Conservation (phyloP, 495 filamentous ascomycete species). For the Aspergillus baeticus region DNA sequence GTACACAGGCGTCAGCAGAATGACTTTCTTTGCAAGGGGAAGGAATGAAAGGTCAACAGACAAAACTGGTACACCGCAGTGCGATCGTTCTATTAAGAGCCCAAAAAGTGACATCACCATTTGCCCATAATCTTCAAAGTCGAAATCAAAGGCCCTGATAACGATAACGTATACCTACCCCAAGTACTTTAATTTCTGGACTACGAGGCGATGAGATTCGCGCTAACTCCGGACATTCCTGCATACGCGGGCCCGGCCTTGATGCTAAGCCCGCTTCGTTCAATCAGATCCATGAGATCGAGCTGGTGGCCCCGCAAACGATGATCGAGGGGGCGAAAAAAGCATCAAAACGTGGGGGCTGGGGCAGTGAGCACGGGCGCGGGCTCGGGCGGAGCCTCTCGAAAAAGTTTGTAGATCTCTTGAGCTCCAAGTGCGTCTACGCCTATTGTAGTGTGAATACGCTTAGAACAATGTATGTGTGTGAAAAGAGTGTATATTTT, state of each 20-base stretch:
- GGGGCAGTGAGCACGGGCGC: conserved; percentile 1
- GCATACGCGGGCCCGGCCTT: background rate
- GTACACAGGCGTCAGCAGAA: background rate
- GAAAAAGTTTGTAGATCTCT: background rate
- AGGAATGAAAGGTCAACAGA: background rate
- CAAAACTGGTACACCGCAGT: background rate
- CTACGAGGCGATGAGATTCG: background rate
- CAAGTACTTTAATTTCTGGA: background rate
- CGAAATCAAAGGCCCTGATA: background rate
- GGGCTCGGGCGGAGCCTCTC: background rate
- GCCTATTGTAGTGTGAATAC: background rate
- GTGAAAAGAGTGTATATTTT: background rate
- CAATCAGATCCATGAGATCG: no score
- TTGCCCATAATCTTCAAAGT: background rate
- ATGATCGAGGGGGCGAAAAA: background rate
- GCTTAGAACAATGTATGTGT: background rate
- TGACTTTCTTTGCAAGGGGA: background rate
- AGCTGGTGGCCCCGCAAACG: background rate
- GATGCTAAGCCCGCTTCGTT: no score
- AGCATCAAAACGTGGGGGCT: background rate
- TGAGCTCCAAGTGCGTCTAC: background rate
- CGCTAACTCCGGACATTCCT: background rate
- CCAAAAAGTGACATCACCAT: background rate
- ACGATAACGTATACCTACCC: background rate
- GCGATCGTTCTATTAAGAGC: background rate